These are phyloP conservation scores for Pythium grandisporangium DNA, from an alignment of 352 stramenopile species.

Conservation along the genomic window DNA sequence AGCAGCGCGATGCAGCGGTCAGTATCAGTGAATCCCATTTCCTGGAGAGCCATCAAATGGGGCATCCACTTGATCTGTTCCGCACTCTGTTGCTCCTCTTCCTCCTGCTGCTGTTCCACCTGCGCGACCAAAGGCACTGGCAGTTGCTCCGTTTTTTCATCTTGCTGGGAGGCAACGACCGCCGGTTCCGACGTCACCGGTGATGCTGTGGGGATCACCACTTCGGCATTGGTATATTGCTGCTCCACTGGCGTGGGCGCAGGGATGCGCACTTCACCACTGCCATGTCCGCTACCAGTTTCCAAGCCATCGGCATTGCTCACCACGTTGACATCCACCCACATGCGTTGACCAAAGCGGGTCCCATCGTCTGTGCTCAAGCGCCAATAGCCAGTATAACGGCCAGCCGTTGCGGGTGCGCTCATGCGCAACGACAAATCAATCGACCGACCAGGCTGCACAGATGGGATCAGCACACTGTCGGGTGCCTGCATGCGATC, in stretches of 20 bases:
- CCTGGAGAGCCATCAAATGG: too few species aligned
- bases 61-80: too few species aligned
- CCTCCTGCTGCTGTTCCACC: too few species aligned
- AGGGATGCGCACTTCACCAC: background rate
- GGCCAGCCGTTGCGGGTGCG: slow-evolving; percentile 13
- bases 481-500: slow-evolving; percentile 71
- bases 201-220: background rate
- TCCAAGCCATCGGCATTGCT: slow-evolving; percentile 23
- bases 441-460: slow-evolving; percentile 54
- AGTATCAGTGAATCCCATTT: too few species aligned
- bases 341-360: slow-evolving; percentile 41
- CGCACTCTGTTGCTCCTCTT: too few species aligned
- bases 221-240: background rate
- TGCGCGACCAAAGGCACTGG: too few species aligned
- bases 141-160: slow-evolving; percentile 24
- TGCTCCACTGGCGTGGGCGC: background rate
- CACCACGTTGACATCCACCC: slow-evolving; percentile 33
- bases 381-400: slow-evolving; percentile 39
- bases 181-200: background rate
- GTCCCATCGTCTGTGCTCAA: slow-evolving; percentile 17
- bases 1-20: slow-evolving; percentile 46
- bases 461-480: slow-evolving; percentile 57
- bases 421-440: slow-evolving; percentile 11
- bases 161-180: slow-evolving; percentile 30
- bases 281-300: slow-evolving; percentile 1